phyloP scores from a whole-genome alignment of 148 eudicot species.

The Limonium bicolor region DNA sequence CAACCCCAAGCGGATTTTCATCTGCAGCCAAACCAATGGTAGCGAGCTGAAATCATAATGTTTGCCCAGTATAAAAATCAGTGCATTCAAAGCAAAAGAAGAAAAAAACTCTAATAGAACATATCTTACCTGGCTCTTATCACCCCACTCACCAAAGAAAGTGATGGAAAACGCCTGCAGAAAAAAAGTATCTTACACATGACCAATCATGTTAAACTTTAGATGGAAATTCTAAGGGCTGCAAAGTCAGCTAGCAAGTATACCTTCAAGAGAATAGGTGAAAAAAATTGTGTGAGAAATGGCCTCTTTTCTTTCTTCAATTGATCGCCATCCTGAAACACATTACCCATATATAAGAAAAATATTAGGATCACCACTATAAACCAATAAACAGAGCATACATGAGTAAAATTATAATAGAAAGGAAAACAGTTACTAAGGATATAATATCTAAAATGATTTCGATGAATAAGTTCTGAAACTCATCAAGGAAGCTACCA shows the following conservation, averaged over 20 bases:
- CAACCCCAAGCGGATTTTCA: conserved; percentile 89
- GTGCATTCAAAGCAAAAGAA: neutral
- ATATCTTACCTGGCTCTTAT: conserved; percentile 78
- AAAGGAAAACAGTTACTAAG: too few relatives aligned
- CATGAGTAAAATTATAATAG: too few relatives aligned
- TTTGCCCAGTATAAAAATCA: neutral
- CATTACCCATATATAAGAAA: too few relatives aligned
- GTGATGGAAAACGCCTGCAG: conserved; percentile 86
- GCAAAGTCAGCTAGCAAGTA: too few relatives aligned
- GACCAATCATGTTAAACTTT: too few relatives aligned
- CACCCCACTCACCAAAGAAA: conserved; percentile 97
- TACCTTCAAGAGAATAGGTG: conserved; percentile 85
- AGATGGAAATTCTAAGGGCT: too few relatives aligned
- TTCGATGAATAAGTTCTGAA: too few relatives aligned
- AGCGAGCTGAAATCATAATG: conserved; percentile 45
- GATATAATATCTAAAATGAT: too few relatives aligned
- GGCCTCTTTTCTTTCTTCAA: conserved; percentile 62
- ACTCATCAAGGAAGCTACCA: too few relatives aligned
- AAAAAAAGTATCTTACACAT: neutral
- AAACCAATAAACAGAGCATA: too few relatives aligned
- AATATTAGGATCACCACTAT: too few relatives aligned
- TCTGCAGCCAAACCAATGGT: conserved; percentile 93
- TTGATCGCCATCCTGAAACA: conserved; percentile 36
- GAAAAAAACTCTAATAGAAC: neutral
- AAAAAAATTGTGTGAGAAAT: conserved; percentile 60